Base-by-base conservation (phyloP, 768 basidiomycete species). In the Gloeostereum incarnatum region DNA sequence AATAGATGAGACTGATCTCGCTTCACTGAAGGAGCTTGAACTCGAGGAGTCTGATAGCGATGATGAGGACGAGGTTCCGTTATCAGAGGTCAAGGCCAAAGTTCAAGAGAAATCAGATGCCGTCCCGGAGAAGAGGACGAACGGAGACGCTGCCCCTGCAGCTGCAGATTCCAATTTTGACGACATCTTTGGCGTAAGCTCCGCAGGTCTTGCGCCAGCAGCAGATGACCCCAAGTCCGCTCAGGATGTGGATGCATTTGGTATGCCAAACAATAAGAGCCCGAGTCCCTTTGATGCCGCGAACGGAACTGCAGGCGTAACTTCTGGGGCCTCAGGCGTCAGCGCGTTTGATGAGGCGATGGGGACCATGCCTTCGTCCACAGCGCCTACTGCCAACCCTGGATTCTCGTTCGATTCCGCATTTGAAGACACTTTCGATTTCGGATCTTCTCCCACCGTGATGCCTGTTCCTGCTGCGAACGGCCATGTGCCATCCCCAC, bases 301-400 rank as follows among this genome's bases (percentile, higher is more conserved):
- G 14, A 45, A 45, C n/a, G 47, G 43, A 2, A 31, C 41, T 19
- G 33, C 40, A 7, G 16, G 38, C 40, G 44, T 41, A 31, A 39
- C 55, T 17, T 13, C 49, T 6, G 49, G 60, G 17, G 67, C 70
- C 38, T n/a, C n/a, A n/a, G 78, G 75, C 11, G 65, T 79, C 1
- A 76, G 66, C 45, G 84, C 74, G 36, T 85, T 88, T 47, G 85
- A 89, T 49, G 83, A 86, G 51, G 78, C 81, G 1, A 66, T 89
- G 51, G 72, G 76, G 13, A 75, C 71, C 44, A 59, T 74, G 16
- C 57, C 74, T 0, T 52, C 54, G 22, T 61, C 56, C 25, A 50
- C 57, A 6, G 46, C 57, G 3, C 30, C 51, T 7, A 49, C 71
- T 8, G 45, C 64, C 5, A 46, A 61, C 4, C 55, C 64, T 17